A percentile compares a stretch with the other conserved stretches of the same genome.
These are phyloP conservation scores for Blastobotrys petasosporus DNA, from an alignment of 1,139 yeast species.

Conservation along the genomic window DNA sequence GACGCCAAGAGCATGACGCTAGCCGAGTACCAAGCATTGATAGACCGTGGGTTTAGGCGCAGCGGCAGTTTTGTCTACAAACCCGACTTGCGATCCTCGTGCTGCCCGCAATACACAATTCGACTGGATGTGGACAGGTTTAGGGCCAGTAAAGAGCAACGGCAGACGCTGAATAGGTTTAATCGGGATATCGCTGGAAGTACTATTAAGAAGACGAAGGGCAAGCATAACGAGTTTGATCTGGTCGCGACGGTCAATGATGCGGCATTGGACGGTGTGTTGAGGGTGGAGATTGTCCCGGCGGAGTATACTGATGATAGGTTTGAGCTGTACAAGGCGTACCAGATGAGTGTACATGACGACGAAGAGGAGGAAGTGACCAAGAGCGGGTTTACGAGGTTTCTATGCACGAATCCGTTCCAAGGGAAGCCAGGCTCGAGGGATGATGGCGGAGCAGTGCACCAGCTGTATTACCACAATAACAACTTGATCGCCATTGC, in stretches of 20 bases:
- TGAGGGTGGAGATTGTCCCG: conserved; percentile 49
- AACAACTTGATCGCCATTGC: conserved; percentile 66
- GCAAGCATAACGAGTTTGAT: conserved; percentile 28
- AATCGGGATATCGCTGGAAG: conserved; percentile 24
- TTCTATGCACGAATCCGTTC: conserved; percentile 70
- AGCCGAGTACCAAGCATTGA: conserved; percentile 52
- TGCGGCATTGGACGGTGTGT: conserved; percentile 25
- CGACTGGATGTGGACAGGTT: conserved; percentile 49
- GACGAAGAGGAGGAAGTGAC: conserved; percentile 49
- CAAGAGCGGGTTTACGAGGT: conserved; percentile 48
- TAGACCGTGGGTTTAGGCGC: conserved; percentile 72
- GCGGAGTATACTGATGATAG: conserved; percentile 54
- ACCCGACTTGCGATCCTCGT: conserved; percentile 62
- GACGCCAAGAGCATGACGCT: conserved; percentile 45
- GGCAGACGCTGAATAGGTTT: conserved; percentile 61
- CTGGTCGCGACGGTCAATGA: conserved; percentile 25
- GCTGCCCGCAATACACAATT: conserved; percentile 82
- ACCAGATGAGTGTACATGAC: conserved; percentile 63
- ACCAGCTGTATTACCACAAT: conserved; percentile 70
- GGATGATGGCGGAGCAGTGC: conserved; percentile 44
- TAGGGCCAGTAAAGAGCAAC: conserved; percentile 56
- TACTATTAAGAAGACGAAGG: conserved; percentile 14
- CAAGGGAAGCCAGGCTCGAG: conserved; percentile 16
- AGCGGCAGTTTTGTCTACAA: conserved; percentile 72
- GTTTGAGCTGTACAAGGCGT: conserved; percentile 57